Conservation (phyloP, 1,139 yeast genomes). For the Wickerhamomyces sp. region DNA sequence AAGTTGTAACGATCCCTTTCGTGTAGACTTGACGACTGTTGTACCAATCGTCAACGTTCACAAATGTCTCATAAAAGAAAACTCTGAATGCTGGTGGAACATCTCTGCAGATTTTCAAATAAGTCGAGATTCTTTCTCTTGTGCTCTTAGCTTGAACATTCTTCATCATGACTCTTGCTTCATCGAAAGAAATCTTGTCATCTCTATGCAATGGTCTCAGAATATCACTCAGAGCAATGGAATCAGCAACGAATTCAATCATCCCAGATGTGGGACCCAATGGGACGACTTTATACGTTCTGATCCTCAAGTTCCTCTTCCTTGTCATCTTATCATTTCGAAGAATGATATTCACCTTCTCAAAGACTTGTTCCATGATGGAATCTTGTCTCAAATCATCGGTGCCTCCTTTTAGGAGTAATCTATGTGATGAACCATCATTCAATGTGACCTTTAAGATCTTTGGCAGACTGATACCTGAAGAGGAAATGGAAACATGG, state of each 20-base stretch:
- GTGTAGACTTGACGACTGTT: conserved; percentile 59
- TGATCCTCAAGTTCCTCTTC: conserved; percentile 50
- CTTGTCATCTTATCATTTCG: conserved; percentile 51
- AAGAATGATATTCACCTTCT: conserved; percentile 73
- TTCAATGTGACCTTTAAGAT: conserved; percentile 51
- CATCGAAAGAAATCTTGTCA: conserved; percentile 43
- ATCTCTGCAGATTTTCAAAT: conserved; percentile 41
- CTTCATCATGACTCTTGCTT: conserved; percentile 66
- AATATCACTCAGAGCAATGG: conserved; percentile 67
- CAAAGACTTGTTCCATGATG: conserved; percentile 96
- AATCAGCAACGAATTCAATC: conserved; percentile 82
- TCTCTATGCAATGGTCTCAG: conserved; percentile 54
- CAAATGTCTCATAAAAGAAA: conserved; percentile 68
- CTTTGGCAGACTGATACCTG: conserved; percentile 87
- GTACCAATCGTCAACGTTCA: conserved; percentile 71
- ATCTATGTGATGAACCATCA: conserved; percentile 52
- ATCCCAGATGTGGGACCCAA: conserved; percentile 84
- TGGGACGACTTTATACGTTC: conserved; percentile 90
- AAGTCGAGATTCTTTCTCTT: conserved; percentile 45
- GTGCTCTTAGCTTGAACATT: conserved; percentile 44
- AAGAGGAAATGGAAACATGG: conserved; percentile 54
- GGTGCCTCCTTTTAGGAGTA: conserved; percentile 75
- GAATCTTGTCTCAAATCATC: conserved; percentile 96
- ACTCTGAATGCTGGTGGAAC: conserved; percentile 64
- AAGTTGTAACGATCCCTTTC: conserved; percentile 77